A percentile compares a stretch with the other conserved stretches of the same genome.
Conservation (phyloP, 768 basidiomycete species). For the Tulasnella sp. region DNA sequence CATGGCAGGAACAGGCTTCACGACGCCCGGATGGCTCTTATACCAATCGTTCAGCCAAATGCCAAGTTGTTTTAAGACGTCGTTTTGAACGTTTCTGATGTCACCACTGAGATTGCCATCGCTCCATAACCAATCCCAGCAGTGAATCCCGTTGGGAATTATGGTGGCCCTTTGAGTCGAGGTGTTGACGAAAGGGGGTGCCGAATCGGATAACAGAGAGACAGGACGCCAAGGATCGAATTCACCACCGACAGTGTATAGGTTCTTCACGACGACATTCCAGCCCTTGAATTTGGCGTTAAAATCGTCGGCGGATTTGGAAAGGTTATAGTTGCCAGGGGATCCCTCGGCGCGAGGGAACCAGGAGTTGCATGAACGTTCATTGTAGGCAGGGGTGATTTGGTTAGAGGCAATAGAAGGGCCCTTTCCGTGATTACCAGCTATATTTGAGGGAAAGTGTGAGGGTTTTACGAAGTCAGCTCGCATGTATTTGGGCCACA, state of each 20-base stretch:
- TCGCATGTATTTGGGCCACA: too few species aligned
- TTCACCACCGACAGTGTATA: conserved; percentile 12
- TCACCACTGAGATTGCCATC: background rate
- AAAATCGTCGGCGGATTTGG: background rate
- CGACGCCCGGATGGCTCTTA: background rate
- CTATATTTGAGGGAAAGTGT: too few species aligned
- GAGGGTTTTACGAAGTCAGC: too few species aligned
- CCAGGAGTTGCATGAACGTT: too few species aligned
- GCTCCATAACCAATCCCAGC: background rate
- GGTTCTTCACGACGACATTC: background rate
- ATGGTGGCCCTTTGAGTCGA: background rate
- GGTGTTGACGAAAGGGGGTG: background rate
- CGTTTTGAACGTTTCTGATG: background rate
- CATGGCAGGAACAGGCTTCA: too few species aligned
- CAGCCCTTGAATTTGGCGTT: background rate
- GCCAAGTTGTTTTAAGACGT: background rate
- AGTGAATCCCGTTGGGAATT: background rate
- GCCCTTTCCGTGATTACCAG: too few species aligned
- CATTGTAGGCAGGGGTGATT: too few species aligned
- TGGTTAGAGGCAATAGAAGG: too few species aligned
- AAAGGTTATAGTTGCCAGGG: too few species aligned
- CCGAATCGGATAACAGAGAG: conserved; percentile 10
- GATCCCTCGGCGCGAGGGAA: conserved; percentile 7
- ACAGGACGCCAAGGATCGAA: conserved; percentile 18
- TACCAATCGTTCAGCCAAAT: conserved; percentile 12